A percentile compares a stretch with the other conserved stretches of the same genome.
Evolutionary conservation across 2,329 filamentous ascomycete species (phyloP).

Genomic region (Teratosphaeriaceae sp.): DNA sequence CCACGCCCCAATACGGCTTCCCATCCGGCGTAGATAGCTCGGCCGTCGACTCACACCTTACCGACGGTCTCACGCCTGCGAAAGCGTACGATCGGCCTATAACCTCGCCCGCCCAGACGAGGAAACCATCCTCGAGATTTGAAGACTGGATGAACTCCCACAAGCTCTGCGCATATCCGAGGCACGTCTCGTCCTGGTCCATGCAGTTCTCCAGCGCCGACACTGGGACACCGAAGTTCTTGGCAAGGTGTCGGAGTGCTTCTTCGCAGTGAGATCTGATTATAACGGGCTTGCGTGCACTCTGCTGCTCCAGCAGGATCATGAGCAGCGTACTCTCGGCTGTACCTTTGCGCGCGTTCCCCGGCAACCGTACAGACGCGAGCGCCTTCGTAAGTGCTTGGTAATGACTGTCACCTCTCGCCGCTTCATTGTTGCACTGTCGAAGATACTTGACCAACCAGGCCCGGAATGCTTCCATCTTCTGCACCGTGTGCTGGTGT

Average conservation of each 20-base stretch:
- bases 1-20: neutral
- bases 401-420: conserved; percentile 1
- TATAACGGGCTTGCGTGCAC: conserved; percentile 56
- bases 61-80: conserved; percentile 22
- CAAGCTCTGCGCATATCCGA: conserved; percentile 26
- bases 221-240: conserved; percentile 60
- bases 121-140: conserved; percentile 22
- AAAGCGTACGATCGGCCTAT: conserved; percentile 75
- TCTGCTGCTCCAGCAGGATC: conserved; percentile 71
- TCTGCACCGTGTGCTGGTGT: conserved; percentile 67
- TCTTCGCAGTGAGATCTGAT: conserved; percentile 62
- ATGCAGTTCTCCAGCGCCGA: conserved; percentile 61
- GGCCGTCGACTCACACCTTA: neutral
- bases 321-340: conserved; percentile 74
- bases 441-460: conserved; percentile 71
- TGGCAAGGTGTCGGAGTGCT: conserved; percentile 66
- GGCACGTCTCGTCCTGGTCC: conserved; percentile 58
- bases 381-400: conserved; percentile 14
- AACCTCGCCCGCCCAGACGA: conserved; percentile 78
- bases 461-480: conserved; percentile 65
- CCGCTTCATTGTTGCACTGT: conserved; percentile 40
- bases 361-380: conserved; percentile 54
- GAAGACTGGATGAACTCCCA: conserved; percentile 16
- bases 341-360: conserved; percentile 62
- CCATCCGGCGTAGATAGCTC: neutral